Percentiles rank a stretch among this genome's conserved stretches.
phyloP scores from a whole-genome alignment of 352 stramenopile species.

The Pythium utonaiense region DNA sequence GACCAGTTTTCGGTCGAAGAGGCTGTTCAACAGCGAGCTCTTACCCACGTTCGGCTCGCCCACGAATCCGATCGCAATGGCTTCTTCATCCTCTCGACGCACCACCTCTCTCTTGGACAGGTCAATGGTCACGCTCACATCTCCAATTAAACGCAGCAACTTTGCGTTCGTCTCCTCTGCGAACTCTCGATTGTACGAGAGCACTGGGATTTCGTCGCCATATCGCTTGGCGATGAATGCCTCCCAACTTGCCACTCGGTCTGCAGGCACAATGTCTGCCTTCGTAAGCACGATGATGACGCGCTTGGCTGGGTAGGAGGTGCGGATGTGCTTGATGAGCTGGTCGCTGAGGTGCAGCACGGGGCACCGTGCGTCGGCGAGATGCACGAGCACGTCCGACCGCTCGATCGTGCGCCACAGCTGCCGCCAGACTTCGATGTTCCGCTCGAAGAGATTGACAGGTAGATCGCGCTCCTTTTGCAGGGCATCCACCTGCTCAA shows the following conservation, averaged over 20 bases:
- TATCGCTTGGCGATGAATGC: conserved; percentile 82
- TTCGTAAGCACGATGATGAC: conserved; percentile 99
- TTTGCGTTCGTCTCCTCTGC: conserved; percentile 42
- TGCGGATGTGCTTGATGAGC: conserved; percentile 48
- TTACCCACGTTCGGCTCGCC: conserved; percentile 98
- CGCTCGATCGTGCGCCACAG: conserved; percentile 81
- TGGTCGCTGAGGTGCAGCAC: conserved; percentile 69
- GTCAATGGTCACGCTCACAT: conserved; percentile 27
- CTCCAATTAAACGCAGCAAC: conserved; percentile 43
- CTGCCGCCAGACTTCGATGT: conserved; percentile 80
- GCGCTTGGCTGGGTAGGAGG: conserved; percentile 70
- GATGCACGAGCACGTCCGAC: conserved; percentile 69
- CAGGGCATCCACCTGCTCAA: conserved; percentile 28
- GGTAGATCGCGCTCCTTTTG: conserved; percentile 17
- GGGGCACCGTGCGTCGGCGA: conserved; percentile 68
- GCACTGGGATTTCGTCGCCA: conserved; percentile 83
- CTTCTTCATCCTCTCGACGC: conserved; percentile 81
- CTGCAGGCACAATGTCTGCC: conserved; percentile 92
- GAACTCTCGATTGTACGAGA: conserved; percentile 67
- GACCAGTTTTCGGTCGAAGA: conserved; percentile 76
- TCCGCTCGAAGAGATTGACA: conserved; percentile 78
- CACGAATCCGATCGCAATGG: conserved; percentile 94
- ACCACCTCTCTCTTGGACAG: conserved; percentile 84
- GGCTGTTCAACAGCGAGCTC: conserved; percentile 91
- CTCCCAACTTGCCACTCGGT: conserved; percentile 91